A percentile compares a stretch with the other conserved stretches of the same genome.
phyloP scores from a whole-genome alignment of 1,284 basidiomycete genomes.

The Leccinum fallax region DNA sequence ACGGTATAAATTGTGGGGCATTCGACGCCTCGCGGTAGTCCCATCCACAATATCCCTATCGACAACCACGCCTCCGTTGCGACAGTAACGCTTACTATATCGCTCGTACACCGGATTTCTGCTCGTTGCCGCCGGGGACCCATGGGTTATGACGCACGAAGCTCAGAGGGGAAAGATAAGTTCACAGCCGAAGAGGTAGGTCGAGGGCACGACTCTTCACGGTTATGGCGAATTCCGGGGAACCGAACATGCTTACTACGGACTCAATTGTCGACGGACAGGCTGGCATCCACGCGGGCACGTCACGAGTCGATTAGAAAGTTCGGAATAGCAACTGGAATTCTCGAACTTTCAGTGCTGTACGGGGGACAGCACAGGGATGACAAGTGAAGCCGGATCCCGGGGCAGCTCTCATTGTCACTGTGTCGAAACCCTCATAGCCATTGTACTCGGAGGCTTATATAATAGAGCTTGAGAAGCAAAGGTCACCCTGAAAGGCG shows the following conservation, averaged over 20 bases:
- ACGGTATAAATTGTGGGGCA: conserved; percentile 21
- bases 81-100: neutral
- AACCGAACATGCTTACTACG: conserved; percentile 14
- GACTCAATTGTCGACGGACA: neutral
- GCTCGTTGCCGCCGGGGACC: conserved; percentile 4
- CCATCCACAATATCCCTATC: conserved; percentile 2
- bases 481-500: conserved; percentile 17
- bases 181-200: neutral
- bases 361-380: conserved; percentile 11
- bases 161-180: neutral
- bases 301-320: neutral
- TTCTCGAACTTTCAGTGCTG: conserved; percentile 9
- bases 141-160: neutral
- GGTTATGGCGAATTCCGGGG: conserved; percentile 23
- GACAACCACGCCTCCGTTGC: neutral
- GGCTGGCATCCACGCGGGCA: neutral
- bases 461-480: conserved; percentile 30
- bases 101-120: conserved; percentile 1
- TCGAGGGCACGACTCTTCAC: neutral
- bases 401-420: conserved; percentile 8
- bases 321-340: neutral
- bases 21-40: conserved; percentile 7
- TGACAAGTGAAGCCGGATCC: conserved; percentile 16
- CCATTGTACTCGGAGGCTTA: conserved; percentile 35
- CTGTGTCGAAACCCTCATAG: conserved; percentile 22